Evolutionary conservation across 31 red algal genomes (phyloP).

Genomic region (Asparagopsis taxiformis): DNA sequence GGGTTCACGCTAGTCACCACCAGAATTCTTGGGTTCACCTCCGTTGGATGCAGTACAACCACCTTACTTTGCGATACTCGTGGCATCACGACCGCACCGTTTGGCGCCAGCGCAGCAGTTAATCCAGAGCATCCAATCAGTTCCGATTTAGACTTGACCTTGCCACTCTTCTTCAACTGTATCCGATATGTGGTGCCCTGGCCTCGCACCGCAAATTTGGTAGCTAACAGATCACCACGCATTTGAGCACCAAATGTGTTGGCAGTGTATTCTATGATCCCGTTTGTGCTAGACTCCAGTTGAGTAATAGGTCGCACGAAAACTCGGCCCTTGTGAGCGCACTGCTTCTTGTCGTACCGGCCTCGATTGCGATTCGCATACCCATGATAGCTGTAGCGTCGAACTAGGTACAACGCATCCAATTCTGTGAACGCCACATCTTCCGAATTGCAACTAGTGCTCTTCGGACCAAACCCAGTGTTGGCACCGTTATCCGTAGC

Average conservation of each 20-base stretch:
- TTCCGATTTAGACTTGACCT: slow-evolving; percentile 29
- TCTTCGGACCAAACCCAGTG: slow-evolving; percentile 40
- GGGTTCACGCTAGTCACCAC: slow-evolving; percentile 72
- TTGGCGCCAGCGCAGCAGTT: slow-evolving; percentile 36
- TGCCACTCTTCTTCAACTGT: slow-evolving; percentile 27
- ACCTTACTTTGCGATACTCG: slow-evolving; percentile 67
- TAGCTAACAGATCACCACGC: slow-evolving; percentile 61
- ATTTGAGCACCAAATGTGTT: slow-evolving; percentile 74
- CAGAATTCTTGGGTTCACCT: slow-evolving; percentile 46
- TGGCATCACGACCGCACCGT: slow-evolving; percentile 71
- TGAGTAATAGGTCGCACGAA: slow-evolving; percentile 41
- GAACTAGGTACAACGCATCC: slow-evolving; percentile 54
- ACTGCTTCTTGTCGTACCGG: slow-evolving; percentile 45
- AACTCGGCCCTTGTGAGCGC: slow-evolving; percentile 39
- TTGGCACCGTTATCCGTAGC: slow-evolving; percentile 81
- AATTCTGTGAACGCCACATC: slow-evolving; percentile 15
- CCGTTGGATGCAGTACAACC: slow-evolving; percentile 60
- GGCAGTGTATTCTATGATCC: slow-evolving; percentile 63
- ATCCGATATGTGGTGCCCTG: slow-evolving; percentile 52
- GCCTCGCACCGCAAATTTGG: slow-evolving; percentile 67
- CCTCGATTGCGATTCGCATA: slow-evolving; percentile 78
- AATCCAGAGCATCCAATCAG: slow-evolving; percentile 53
- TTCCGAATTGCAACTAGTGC: slow-evolving; percentile 39
- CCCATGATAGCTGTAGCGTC: slow-evolving; percentile 52
- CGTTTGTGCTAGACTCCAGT: slow-evolving; percentile 73